Evolutionary conservation across 2,329 filamentous ascomycete species (phyloP).

Genomic region (Aspergillus quadricinctus): DNA sequence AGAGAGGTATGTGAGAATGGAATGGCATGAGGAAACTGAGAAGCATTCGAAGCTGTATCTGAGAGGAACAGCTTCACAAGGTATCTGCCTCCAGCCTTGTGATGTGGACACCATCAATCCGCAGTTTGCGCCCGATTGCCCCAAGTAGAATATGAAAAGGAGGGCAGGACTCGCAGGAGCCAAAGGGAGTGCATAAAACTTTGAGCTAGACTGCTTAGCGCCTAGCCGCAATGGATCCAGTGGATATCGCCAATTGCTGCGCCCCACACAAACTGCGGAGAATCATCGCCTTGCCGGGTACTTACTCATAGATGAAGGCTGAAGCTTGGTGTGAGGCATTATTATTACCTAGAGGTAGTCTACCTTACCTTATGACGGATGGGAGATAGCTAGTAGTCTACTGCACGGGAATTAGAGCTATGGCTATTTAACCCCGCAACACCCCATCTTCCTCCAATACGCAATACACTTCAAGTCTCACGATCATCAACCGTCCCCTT

Average conservation of each 20-base stretch:
- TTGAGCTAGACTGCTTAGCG: background rate
- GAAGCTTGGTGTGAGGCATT: too few relatives aligned
- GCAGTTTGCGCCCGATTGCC: background rate
- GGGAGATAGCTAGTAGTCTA: background rate
- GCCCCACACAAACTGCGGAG: background rate
- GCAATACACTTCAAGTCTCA: background rate
- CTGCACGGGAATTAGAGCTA: background rate
- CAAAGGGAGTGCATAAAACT: too few relatives aligned
- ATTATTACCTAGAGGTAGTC: too few relatives aligned
- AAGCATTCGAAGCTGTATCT: background rate
- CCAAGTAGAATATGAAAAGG: background rate
- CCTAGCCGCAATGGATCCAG: background rate
- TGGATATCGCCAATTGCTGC: background rate
- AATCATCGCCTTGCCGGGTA: background rate
- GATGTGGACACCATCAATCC: background rate
- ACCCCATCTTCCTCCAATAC: background rate
- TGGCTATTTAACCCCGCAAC: background rate
- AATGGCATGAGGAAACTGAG: background rate
- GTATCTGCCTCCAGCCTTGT: background rate
- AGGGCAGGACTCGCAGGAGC: too few relatives aligned
- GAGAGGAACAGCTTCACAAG: background rate
- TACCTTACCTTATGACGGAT: too few relatives aligned
- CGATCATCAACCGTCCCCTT: background rate
- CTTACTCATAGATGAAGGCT: too few relatives aligned
- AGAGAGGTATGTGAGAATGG: too few relatives aligned